Evolutionary conservation across 192 early-diverging fungal species (phyloP).

Genomic region (Linnemannia elongata): DNA sequence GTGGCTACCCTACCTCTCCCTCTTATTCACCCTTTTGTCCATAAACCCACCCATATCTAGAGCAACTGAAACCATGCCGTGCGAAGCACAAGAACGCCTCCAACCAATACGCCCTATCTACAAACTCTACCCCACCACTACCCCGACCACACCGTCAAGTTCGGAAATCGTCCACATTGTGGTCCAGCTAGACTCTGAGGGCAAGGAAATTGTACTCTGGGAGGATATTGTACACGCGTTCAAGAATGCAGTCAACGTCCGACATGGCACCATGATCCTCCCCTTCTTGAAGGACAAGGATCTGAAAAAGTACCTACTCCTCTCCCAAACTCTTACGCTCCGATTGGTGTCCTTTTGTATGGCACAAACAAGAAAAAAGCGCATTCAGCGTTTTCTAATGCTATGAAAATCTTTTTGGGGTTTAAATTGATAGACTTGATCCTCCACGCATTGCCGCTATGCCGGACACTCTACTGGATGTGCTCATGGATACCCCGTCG

Average conservation of each 20-base stretch:
- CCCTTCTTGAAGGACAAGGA: not conserved
- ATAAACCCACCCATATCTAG: not conserved
- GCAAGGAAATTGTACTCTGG: not conserved
- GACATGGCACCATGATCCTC: not conserved
- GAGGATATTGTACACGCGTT: not conserved
- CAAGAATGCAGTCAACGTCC: not conserved
- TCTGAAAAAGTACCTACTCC: not conserved
- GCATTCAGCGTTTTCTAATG: too few species aligned
- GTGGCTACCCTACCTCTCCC: not conserved
- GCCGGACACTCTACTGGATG: not conserved
- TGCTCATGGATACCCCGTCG: not conserved
- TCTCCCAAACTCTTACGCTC: too few species aligned
- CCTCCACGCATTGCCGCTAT: not conserved
- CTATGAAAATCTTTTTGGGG: too few species aligned
- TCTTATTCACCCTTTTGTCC: not conserved
- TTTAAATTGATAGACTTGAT: not conserved
- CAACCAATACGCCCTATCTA: not conserved
- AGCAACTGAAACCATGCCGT: not conserved
- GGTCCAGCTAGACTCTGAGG: not conserved
- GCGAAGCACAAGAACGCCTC: not conserved
- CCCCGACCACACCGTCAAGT: not conserved
- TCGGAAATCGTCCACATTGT: not conserved
- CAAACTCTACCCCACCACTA: not conserved
- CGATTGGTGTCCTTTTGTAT: too few species aligned
- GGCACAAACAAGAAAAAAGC: too few species aligned